Evolutionary conservation across 2,329 filamentous ascomycete genomes (phyloP), one percentile per base, ranked within the genome.

Genomic region (Xylaria sp.): DNA sequence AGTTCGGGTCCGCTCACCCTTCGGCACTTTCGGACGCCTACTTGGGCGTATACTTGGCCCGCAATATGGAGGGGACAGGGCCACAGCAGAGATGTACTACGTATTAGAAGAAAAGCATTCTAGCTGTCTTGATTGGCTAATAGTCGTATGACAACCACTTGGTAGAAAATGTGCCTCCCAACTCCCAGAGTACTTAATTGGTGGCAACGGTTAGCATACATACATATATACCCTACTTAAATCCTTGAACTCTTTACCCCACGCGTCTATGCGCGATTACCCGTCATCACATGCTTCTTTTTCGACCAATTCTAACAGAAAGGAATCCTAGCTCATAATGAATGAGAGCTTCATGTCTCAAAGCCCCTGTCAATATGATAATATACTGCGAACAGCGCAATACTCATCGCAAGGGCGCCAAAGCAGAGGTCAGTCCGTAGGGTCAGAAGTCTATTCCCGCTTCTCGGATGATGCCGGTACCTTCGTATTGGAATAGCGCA

Each of bases 321-420:
- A 43, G n/a, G 6, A 46, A 6, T n/a, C 15, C 41, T 8, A 46
- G 18, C 6, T 46, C 41, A n/a, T 20, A 46, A n/a, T 46, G 41
- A 46, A 46, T n/a, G 41, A n/a, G 41, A 5, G 2, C 15, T n/a
- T 46, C 18, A n/a, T 8, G 41, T 18, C 2, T 46, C 41, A 7
- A 46, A 46, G 5, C 12, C 41, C 39, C 41, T 46, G 41, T n/a
- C 41, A 18, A 46, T n/a, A 20, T n/a, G 39, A 18, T 3, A 18
- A n/a, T 18, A 31, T 58, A 46, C 39, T 58, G 56, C 39, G 39
- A 46, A 46, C 39, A n/a, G 56, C 39, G 56, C 39, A 46, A 15
- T 15, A 57, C 36, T 31, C 18, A 36, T 12, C 52, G 9, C 20
- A 12, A 20, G 20, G 36, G 2, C 56, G 10, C 15, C 6, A 10